Conservation (phyloP, 352 stramenopile species). For the Phytophthora quininea region DNA sequence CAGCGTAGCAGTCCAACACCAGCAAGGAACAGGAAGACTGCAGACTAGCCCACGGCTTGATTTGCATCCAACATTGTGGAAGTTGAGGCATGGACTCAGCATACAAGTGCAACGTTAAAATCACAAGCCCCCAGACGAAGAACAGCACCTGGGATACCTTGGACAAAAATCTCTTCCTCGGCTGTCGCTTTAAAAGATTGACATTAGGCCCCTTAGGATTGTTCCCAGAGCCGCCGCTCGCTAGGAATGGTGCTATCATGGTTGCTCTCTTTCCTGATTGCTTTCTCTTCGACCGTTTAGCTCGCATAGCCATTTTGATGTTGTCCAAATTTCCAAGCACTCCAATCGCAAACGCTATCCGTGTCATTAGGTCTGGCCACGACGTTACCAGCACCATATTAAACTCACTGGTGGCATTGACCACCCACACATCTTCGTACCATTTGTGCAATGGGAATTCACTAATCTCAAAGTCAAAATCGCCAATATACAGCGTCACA, state of each 20-base stretch:
- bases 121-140: constrained; percentile 23
- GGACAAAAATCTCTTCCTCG: constrained; percentile 12
- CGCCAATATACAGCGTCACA: constrained; percentile 17
- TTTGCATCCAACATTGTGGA: constrained; percentile 39
- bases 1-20: constrained; percentile 36
- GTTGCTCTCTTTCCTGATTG: constrained; percentile 10
- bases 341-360: constrained; percentile 33
- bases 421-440: constrained; percentile 49
- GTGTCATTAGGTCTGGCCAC: constrained; percentile 30
- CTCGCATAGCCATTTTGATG: constrained; percentile 34
- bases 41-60: constrained; percentile 40
- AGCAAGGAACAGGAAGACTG: constrained; percentile 47
- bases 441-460: constrained; percentile 39
- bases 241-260: constrained; percentile 24
- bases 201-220: constrained; percentile 8
- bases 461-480: constrained; percentile 20
- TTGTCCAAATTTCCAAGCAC: constrained; percentile 41
- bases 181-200: background rate
- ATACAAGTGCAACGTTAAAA: constrained; percentile 27
- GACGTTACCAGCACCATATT: constrained; percentile 46
- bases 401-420: constrained; percentile 52
- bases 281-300: background rate
- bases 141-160: constrained; percentile 19
- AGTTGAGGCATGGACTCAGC: constrained; percentile 10
- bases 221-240: constrained; percentile 6